phyloP scores from a whole-genome alignment of 2,329 filamentous ascomycete species.

The Phaeosphaeriaceae sp. region DNA sequence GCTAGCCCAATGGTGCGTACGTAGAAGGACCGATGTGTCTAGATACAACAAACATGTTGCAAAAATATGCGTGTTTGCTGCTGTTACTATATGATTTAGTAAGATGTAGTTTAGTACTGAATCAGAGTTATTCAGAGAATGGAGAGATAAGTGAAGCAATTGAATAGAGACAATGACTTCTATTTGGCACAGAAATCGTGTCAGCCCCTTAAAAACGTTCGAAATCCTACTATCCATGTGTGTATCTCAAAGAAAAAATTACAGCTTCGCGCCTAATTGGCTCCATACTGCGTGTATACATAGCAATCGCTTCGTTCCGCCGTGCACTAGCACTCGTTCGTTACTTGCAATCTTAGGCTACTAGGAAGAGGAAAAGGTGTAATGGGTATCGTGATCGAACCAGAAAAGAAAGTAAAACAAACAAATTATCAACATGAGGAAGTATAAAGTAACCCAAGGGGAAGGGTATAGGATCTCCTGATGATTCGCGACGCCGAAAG shows the following conservation, averaged over 20 bases:
- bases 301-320: constrained; percentile 17
- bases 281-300: constrained; percentile 23
- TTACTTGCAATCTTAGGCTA: constrained; percentile 34
- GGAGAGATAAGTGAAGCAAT: not conserved
- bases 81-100: not conserved
- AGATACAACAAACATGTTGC: not conserved
- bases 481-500: constrained; percentile 28
- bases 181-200: constrained; percentile 11
- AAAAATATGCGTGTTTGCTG: not conserved
- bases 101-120: not conserved
- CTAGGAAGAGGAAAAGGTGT: constrained; percentile 32
- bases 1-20: not conserved
- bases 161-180: constrained; percentile 7
- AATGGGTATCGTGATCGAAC: constrained; percentile 49
- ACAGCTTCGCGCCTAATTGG: constrained; percentile 17
- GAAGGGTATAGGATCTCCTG: constrained; percentile 39
- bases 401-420: constrained; percentile 28
- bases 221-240: constrained; percentile 5
- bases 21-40: not conserved
- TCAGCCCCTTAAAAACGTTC: not conserved
- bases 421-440: constrained; percentile 29
- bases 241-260: constrained; percentile 21
- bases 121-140: not conserved
- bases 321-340: constrained; percentile 26
- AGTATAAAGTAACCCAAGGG: constrained; percentile 25